Evolutionary conservation across 306 rosid species (phyloP).

Genomic region (Albizia julibrissin): DNA sequence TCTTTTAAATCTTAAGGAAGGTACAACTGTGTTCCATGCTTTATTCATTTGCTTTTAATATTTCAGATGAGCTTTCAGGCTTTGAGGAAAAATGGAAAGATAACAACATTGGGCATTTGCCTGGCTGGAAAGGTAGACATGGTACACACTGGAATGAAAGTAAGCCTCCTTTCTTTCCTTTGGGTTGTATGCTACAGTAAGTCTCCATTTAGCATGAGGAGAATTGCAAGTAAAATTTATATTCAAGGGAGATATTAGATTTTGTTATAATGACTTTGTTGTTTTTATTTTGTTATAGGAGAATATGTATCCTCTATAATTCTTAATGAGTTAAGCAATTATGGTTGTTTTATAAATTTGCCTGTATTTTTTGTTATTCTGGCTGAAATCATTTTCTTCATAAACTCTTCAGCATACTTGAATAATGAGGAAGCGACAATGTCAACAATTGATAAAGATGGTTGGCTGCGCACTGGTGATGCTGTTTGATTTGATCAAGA

Average conservation of each 20-base stretch:
- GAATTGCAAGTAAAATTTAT: not conserved
- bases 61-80: too few species aligned
- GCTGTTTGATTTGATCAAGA: slow-evolving; percentile 67
- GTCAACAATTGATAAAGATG: slow-evolving; percentile 62
- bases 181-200: not conserved
- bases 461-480: slow-evolving; percentile 86
- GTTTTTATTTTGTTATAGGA: not conserved
- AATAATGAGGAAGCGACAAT: slow-evolving; percentile 66
- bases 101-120: too few species aligned
- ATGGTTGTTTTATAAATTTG: not conserved
- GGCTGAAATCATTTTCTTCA: not conserved
- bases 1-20: too few species aligned
- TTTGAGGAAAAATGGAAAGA: too few species aligned
- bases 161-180: too few species aligned
- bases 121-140: too few species aligned
- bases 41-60: too few species aligned
- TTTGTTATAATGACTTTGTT: not conserved
- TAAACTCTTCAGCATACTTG: slow-evolving; percentile 63
- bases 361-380: slow-evolving; percentile 1
- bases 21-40: too few species aligned
- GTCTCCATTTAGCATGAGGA: slow-evolving; percentile 12
- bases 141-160: too few species aligned
- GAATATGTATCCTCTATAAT: not conserved
- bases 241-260: not conserved
- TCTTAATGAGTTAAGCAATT: slow-evolving; percentile 5